phyloP scores from a whole-genome alignment of 2,329 filamentous ascomycete species.

The Colletotrichum tanaceti region DNA sequence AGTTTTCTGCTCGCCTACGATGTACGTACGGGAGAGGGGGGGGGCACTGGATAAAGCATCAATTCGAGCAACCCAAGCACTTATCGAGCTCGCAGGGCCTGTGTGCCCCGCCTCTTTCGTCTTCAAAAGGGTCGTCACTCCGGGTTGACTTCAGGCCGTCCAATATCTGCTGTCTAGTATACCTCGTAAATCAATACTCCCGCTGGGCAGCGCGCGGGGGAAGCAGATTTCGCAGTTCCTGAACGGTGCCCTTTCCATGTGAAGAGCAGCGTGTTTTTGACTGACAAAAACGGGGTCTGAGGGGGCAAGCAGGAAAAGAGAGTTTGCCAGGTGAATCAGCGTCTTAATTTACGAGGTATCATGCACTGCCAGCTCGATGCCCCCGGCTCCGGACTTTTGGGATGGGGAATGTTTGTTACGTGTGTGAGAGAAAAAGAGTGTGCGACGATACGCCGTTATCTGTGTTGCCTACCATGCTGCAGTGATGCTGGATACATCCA shows the following conservation, averaged over 20 bases:
- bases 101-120: slow-evolving; percentile 19
- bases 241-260: slow-evolving; percentile 34
- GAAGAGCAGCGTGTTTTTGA: slow-evolving; percentile 33
- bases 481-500: slow-evolving; percentile 25
- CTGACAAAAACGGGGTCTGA: slow-evolving; percentile 38
- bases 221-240: slow-evolving; percentile 36
- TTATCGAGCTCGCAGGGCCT: slow-evolving; percentile 1
- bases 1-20: slow-evolving; percentile 13
- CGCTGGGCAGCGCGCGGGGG: slow-evolving; percentile 16
- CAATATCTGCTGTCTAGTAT: slow-evolving; percentile 31
- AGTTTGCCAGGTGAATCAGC: slow-evolving; percentile 39
- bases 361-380: slow-evolving; percentile 22
- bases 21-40: slow-evolving; percentile 17
- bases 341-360: slow-evolving; percentile 35
- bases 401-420: slow-evolving; percentile 19
- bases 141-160: slow-evolving; percentile 29
- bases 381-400: slow-evolving; percentile 29
- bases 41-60: slow-evolving; percentile 1
- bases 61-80: not conserved
- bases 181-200: slow-evolving; percentile 15
- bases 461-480: slow-evolving; percentile 6
- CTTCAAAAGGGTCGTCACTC: slow-evolving; percentile 24
- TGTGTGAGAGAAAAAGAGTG: not conserved
- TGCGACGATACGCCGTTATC: slow-evolving; percentile 22
- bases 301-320: slow-evolving; percentile 23